phyloP scores from a whole-genome alignment of 2,329 filamentous ascomycete genomes.

The Colletotrichum sp. region DNA sequence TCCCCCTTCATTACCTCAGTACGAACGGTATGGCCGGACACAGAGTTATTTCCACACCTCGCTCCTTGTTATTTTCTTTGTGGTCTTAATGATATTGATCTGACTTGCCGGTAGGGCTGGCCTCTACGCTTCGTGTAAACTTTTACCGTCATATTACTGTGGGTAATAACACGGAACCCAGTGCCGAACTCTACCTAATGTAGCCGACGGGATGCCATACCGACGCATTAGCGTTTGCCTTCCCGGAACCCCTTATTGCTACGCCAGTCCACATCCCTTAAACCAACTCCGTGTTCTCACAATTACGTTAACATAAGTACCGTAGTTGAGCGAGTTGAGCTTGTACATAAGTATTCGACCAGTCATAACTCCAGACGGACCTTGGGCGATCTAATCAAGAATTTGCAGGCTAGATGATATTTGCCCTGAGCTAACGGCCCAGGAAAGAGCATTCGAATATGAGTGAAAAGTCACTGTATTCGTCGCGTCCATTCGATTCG shows the following conservation, averaged over 20 bases:
- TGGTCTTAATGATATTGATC: neutral
- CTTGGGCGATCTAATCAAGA: neutral
- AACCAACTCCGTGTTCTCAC: neutral
- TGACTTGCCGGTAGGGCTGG: neutral
- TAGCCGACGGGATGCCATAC: neutral
- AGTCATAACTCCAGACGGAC: neutral
- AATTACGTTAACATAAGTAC: neutral
- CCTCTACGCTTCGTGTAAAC: neutral
- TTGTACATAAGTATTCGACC: neutral
- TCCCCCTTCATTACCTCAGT: neutral
- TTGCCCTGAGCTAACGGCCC: neutral
- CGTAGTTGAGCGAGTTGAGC: no score
- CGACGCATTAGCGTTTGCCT: neutral
- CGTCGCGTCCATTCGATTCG: neutral
- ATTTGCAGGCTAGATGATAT: neutral
- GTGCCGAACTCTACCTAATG: neutral
- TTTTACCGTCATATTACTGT: neutral
- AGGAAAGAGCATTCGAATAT: neutral
- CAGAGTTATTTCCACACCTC: neutral
- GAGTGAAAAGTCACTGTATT: rapidly evolving
- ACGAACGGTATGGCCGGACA: neutral
- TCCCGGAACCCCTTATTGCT: neutral
- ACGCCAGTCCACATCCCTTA: neutral
- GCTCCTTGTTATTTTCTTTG: neutral
- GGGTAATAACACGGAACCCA: neutral